These are phyloP conservation scores for Monosporascus sp. DNA, from an alignment of 2,329 filamentous ascomycete genomes.

Conservation along the genomic window DNA sequence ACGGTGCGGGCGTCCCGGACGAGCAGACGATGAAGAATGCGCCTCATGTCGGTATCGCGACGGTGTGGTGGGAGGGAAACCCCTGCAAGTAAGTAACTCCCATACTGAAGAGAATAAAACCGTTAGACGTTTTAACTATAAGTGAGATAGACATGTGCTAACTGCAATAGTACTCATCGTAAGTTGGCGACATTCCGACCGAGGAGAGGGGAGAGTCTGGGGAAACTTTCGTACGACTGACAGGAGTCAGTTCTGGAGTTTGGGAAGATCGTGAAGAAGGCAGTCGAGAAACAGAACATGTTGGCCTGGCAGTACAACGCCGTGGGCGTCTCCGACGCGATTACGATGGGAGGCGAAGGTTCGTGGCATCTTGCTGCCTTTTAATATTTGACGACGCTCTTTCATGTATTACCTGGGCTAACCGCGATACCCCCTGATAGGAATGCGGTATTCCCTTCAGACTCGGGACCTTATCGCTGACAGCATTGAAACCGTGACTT, in stretches of 20 bases:
- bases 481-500: slow-evolving; percentile 88
- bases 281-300: slow-evolving; percentile 77
- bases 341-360: slow-evolving; percentile 94
- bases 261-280: slow-evolving; percentile 79
- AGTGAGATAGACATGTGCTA: not conserved
- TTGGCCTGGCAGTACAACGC: slow-evolving; percentile 94
- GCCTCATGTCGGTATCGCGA: slow-evolving; percentile 85
- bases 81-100: slow-evolving; percentile 72
- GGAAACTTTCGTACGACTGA: not conserved
- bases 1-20: slow-evolving; percentile 82
- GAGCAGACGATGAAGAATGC: slow-evolving; percentile 81
- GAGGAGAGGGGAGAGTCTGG: not conserved
- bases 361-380: slow-evolving; percentile 10
- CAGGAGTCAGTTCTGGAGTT: slow-evolving; percentile 65
- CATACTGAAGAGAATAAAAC: not conserved
- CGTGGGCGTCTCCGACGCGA: slow-evolving; percentile 81
- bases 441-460: slow-evolving; percentile 91
- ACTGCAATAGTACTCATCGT: slow-evolving; percentile 23
- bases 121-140: not conserved
- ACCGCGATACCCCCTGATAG: slow-evolving; percentile 34
- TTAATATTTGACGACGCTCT: not conserved
- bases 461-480: slow-evolving; percentile 90
- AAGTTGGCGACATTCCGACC: slow-evolving; percentile 7
- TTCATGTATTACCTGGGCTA: not conserved
- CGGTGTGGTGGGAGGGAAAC: slow-evolving; percentile 97